Base-by-base conservation (phyloP, 2,329 filamentous ascomycete genomes). In the Xylariales sp. region DNA sequence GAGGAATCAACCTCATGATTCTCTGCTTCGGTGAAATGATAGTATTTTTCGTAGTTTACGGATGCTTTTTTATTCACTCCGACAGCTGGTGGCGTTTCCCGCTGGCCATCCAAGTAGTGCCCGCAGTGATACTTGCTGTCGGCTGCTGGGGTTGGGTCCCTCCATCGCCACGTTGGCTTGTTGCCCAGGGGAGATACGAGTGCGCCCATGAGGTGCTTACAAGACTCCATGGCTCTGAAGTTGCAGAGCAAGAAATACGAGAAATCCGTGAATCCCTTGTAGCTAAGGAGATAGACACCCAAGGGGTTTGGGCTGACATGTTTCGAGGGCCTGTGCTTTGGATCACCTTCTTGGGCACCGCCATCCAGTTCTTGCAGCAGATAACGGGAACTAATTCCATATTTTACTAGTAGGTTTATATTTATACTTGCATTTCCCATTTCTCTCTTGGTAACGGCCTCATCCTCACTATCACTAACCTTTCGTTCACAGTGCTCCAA, bases 201-300 rank as follows among this genome's bases (percentile, higher is more conserved):
- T 48, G 46, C 30, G 46, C 46, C 13, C 38, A 40, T 12, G 46
- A 48, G 37, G 44, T 48, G 2, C 38, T 48, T 5, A 44, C 41
- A 3, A 29, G 46, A 6, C 28, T 48, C n/a, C 46, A 48, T n/a
- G 46, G 46, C 3, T 33, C 34, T 2, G 44, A 40, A 12, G 43
- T 43, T 12, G 45, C 45, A 7, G 16, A 34, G 10, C 13, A 23
- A n/a, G 37, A 39, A 21, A 39, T 39, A 8, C 19, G 20, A 10
- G 37, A 39, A 56, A 78, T 81, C 30, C 71, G 25, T 12, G 42
- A 41, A 16, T 28, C 34, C 5, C 27, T 47, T 2, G 29, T 31
- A 3, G 40, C 38, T 17, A 34, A 47, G 32, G 34, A 42, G 29
- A 41, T 17, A 5, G 21, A 20, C 6, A 17, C 37, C 3, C 36